Evolutionary conservation across 1,284 basidiomycete genomes (phyloP).

Genomic region (Marasmius oreades): DNA sequence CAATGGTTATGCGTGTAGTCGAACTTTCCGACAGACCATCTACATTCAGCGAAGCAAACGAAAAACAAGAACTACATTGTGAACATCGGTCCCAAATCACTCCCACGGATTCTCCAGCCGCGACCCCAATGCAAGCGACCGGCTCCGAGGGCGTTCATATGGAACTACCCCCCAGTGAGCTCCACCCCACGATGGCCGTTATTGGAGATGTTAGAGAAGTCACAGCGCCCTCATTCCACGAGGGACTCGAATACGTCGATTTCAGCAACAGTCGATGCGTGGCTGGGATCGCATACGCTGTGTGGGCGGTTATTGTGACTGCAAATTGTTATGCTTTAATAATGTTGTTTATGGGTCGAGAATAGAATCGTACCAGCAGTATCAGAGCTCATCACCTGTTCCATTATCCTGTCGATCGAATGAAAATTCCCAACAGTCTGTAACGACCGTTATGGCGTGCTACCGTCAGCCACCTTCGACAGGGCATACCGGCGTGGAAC

Average conservation of each 20-base stretch:
- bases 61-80: neutral
- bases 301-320: slow-evolving; percentile 54
- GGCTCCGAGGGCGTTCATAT: too few species aligned
- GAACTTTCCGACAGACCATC: neutral
- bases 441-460: too few species aligned
- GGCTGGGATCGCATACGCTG: slow-evolving; percentile 45
- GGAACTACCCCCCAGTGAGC: too few species aligned
- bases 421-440: too few species aligned
- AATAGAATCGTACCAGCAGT: neutral
- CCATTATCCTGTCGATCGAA: too few species aligned
- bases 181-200: neutral
- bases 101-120: too few species aligned
- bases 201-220: neutral
- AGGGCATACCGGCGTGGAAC: too few species aligned
- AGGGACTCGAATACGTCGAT: slow-evolving; percentile 24
- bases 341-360: slow-evolving; percentile 34
- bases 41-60: neutral
- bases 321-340: slow-evolving; percentile 64
- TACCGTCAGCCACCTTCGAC: too few species aligned
- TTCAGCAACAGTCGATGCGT: slow-evolving; percentile 50
- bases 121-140: too few species aligned
- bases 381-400: too few species aligned
- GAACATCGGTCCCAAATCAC: neutral
- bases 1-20: slow-evolving; percentile 49
- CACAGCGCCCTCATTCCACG: neutral